A percentile compares a stretch with the other conserved stretches of the same genome.
These are phyloP conservation scores for Pyrenochaeta sp. DNA, from an alignment of 2,329 filamentous ascomycete genomes.

Conservation along the genomic window DNA sequence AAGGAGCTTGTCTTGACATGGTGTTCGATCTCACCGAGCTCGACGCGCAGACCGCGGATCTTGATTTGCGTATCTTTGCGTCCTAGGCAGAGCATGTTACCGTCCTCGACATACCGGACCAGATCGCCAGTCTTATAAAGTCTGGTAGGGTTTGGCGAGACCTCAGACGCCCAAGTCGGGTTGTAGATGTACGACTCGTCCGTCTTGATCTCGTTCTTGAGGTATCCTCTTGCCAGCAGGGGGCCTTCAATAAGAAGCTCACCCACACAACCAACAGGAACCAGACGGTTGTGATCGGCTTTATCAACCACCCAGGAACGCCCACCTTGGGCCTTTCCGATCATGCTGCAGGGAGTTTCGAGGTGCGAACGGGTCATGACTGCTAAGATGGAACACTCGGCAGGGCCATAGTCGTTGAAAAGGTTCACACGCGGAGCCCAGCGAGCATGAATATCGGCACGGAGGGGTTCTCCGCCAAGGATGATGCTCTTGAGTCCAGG, in stretches of 20 bases:
- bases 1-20: too few species aligned
- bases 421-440: slow-evolving; percentile 35
- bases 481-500: slow-evolving; percentile 49
- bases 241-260: slow-evolving; percentile 66
- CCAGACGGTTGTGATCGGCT: slow-evolving; percentile 1
- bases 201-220: slow-evolving; percentile 13
- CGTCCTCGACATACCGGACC: slow-evolving; percentile 71
- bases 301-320: slow-evolving; percentile 9
- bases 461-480: slow-evolving; percentile 48
- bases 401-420: slow-evolving; percentile 18
- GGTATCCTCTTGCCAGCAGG: slow-evolving; percentile 42
- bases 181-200: background rate
- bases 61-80: slow-evolving; percentile 80
- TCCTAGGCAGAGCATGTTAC: slow-evolving; percentile 74
- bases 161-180: background rate
- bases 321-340: slow-evolving; percentile 1
- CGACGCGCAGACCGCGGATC: slow-evolving; percentile 77
- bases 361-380: slow-evolving; percentile 4
- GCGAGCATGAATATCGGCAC: slow-evolving; percentile 45
- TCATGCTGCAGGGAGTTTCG: too few species aligned
- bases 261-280: slow-evolving; percentile 20
- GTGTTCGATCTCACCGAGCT: slow-evolving; percentile 71
- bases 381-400: slow-evolving; percentile 15
- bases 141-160: background rate
- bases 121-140: slow-evolving; percentile 79